phyloP scores from a whole-genome alignment of 2,329 filamentous ascomycete species.

The Botryotinia calthae region DNA sequence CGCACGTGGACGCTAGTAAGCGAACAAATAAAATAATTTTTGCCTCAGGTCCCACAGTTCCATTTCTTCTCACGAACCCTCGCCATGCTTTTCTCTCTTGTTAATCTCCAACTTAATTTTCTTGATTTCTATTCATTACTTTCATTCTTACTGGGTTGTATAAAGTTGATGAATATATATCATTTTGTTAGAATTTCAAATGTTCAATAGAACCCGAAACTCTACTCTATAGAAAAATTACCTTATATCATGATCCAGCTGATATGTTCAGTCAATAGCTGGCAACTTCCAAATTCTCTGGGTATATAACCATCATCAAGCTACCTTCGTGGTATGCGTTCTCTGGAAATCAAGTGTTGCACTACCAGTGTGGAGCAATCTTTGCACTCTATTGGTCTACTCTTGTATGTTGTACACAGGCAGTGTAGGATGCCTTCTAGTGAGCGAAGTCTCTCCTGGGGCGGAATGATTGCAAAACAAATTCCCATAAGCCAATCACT shows the following conservation, averaged over 20 bases:
- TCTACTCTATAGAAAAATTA: background rate
- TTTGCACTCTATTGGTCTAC: background rate
- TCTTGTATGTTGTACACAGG: background rate
- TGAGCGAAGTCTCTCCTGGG: background rate
- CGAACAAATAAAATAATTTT: slow-evolving; percentile 9
- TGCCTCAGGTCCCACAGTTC: background rate
- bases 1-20: slow-evolving; percentile 17
- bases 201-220: background rate
- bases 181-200: background rate
- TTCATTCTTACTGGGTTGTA: background rate
- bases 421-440: background rate
- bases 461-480: background rate
- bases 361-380: background rate
- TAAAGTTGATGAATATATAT: background rate
- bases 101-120: background rate
- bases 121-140: background rate
- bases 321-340: background rate
- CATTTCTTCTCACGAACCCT: background rate
- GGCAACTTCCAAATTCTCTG: background rate
- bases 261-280: background rate
- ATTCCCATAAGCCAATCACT: background rate
- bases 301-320: background rate
- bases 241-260: background rate
- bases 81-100: background rate
- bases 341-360: background rate